These are phyloP conservation scores for Suhomyces maxii DNA, from an alignment of 1,139 yeast species.

Conservation along the genomic window DNA sequence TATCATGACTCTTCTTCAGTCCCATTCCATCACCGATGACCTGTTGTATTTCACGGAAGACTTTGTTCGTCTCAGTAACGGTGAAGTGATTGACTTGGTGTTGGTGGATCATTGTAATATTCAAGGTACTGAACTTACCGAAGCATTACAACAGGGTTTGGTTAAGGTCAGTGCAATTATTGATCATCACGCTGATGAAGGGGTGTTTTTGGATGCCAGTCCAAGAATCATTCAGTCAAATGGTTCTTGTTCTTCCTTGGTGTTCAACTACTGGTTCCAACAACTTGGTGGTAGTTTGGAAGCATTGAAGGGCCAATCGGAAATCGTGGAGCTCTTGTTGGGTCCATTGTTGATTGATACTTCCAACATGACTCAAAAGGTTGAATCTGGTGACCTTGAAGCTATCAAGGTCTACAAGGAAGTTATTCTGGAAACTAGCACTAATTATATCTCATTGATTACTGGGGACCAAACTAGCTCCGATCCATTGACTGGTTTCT, in stretches of 20 bases:
- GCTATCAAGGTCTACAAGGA: slow-evolving; percentile 41
- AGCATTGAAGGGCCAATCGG: slow-evolving; percentile 22
- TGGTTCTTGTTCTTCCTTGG: slow-evolving; percentile 81
- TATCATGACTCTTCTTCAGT: slow-evolving; percentile 52
- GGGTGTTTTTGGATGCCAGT: slow-evolving; percentile 38
- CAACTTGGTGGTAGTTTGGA: slow-evolving; percentile 20
- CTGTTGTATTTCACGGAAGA: slow-evolving; percentile 70
- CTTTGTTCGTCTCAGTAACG: slow-evolving; percentile 24
- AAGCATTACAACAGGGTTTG: slow-evolving; percentile 21
- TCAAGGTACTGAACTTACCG: slow-evolving; percentile 48
- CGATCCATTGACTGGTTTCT: slow-evolving; percentile 23
- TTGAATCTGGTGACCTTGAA: slow-evolving; percentile 52
- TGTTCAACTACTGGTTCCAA: slow-evolving; percentile 60
- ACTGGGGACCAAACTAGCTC: neutral
- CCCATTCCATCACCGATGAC: slow-evolving; percentile 49
- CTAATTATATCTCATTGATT: neutral
- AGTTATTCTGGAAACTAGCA: slow-evolving; percentile 10
- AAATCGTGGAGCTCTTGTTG: slow-evolving; percentile 51
- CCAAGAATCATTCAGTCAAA: slow-evolving; percentile 63
- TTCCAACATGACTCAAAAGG: slow-evolving; percentile 57
- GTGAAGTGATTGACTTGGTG: slow-evolving; percentile 35
- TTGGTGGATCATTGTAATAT: slow-evolving; percentile 83
- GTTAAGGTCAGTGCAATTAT: slow-evolving; percentile 58
- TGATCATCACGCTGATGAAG: slow-evolving; percentile 87
- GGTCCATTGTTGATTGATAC: slow-evolving; percentile 80